Evolutionary conservation across 495 filamentous ascomycete genomes (phyloP).

Genomic region (Aspergillus homomorphus): DNA sequence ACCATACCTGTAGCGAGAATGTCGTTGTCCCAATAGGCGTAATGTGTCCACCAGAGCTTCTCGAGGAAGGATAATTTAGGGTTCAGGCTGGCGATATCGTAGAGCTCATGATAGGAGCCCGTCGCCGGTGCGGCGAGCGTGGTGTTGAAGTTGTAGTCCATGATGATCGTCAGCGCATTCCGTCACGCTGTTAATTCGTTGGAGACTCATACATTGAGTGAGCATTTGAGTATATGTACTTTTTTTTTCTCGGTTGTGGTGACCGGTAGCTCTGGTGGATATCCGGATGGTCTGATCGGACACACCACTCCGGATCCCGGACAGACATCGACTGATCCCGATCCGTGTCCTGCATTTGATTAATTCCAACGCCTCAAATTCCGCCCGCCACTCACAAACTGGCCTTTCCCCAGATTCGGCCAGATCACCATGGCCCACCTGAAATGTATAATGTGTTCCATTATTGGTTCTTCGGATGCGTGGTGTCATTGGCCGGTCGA

Average conservation of each 20-base stretch:
- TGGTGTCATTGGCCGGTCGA: neutral
- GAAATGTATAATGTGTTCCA: neutral
- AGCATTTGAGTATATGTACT: slow-evolving; percentile 8
- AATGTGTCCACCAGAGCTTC: slow-evolving; percentile 89
- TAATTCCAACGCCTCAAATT: neutral
- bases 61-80: slow-evolving; percentile 80
- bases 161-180: slow-evolving; percentile 6
- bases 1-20: slow-evolving; percentile 74
- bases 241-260: neutral
- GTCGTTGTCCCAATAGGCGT: slow-evolving; percentile 98
- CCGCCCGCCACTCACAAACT: neutral
- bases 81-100: slow-evolving; percentile 64
- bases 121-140: slow-evolving; percentile 8
- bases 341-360: neutral
- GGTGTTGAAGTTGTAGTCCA: slow-evolving; percentile 17
- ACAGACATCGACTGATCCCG: slow-evolving; percentile 11
- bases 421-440: neutral
- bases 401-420: slow-evolving; percentile 3
- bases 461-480: neutral
- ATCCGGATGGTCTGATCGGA: slow-evolving; percentile 24
- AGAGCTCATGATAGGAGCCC: slow-evolving; percentile 17
- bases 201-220: neutral
- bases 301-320: slow-evolving; percentile 24
- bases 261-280: slow-evolving; percentile 1
- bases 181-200: neutral